Evolutionary conservation across 106 monocot genomes (phyloP).

Genomic region (Dendrobium catenatum): DNA sequence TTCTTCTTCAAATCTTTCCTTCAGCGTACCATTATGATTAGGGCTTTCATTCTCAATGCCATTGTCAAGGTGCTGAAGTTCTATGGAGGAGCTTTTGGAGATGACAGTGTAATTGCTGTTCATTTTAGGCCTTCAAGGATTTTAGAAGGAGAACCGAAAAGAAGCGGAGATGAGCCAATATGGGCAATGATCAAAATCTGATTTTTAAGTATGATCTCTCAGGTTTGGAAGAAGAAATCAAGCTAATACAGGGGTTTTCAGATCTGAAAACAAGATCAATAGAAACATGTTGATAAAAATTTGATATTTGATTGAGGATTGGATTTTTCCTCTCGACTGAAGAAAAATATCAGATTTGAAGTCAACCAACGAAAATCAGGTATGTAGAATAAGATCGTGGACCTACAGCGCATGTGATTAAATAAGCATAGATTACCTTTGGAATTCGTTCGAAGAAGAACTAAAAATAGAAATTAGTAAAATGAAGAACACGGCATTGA

Average conservation of each 20-base stretch:
- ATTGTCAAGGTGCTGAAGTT: conserved; percentile 27
- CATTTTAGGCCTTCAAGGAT: conserved; percentile 12
- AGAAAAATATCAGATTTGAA: neutral
- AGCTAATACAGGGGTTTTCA: neutral
- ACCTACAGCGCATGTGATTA: neutral
- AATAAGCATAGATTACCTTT: neutral
- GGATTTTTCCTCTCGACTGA: neutral
- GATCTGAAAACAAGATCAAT: neutral
- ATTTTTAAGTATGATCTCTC: neutral
- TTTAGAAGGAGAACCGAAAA: neutral
- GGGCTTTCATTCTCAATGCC: neutral
- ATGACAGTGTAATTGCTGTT: conserved; percentile 28
- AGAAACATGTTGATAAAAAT: neutral
- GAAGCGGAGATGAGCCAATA: neutral
- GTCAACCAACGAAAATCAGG: neutral
- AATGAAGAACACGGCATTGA: no score
- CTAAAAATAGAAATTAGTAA: neutral
- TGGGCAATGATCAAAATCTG: neutral
- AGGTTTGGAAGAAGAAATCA: neutral
- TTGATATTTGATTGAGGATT: neutral
- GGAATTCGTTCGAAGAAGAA: neutral
- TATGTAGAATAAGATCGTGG: neutral
- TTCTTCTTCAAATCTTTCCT: conserved; percentile 1
- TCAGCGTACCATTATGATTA: neutral
- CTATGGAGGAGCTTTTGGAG: conserved; percentile 28